phyloP scores from a whole-genome alignment of 805 yeast species.

The Clavispora santaluciae region DNA sequence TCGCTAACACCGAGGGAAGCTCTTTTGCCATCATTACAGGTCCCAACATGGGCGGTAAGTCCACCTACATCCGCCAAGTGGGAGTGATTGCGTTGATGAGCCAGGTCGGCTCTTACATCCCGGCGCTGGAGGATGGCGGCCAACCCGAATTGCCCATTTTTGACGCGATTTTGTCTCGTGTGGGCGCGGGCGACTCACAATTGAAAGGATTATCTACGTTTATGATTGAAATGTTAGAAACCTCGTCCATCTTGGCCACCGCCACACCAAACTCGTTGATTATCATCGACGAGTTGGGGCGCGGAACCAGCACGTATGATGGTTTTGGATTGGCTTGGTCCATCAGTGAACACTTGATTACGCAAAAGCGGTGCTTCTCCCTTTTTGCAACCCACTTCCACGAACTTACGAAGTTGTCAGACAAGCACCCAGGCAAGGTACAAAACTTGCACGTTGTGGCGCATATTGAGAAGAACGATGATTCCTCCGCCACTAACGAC shows the following conservation, averaged over 20 bases:
- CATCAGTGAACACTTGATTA: slow-evolving; percentile 79
- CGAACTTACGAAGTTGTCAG: slow-evolving; percentile 79
- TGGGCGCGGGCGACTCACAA: slow-evolving; percentile 99
- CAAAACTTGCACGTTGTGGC: slow-evolving; percentile 90
- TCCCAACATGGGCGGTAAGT: slow-evolving; percentile 97
- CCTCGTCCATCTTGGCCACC: slow-evolving; percentile 77
- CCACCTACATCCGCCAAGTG: slow-evolving; percentile 84
- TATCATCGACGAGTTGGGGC: slow-evolving; percentile 90
- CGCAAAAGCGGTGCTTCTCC: slow-evolving; percentile 68
- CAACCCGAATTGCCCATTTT: slow-evolving; percentile 74
- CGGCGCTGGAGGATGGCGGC: slow-evolving; percentile 46
- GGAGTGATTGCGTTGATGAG: slow-evolving; percentile 86
- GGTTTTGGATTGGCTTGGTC: slow-evolving; percentile 99
- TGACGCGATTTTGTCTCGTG: slow-evolving; percentile 90
- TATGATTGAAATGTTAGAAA: slow-evolving; percentile 94
- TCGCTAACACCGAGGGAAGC: slow-evolving; percentile 42
- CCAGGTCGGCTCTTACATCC: slow-evolving; percentile 87
- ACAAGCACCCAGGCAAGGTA: slow-evolving; percentile 52
- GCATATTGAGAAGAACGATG: slow-evolving; percentile 54
- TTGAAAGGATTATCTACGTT: slow-evolving; percentile 95
- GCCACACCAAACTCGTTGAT: slow-evolving; percentile 77
- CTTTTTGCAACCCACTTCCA: slow-evolving; percentile 97
- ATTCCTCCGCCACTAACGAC: slow-evolving; percentile 31
- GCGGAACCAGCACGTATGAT: slow-evolving; percentile 86
- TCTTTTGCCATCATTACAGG: slow-evolving; percentile 88